phyloP scores from a whole-genome alignment of 345 rosid species.

The Rhodamnia argentea region DNA sequence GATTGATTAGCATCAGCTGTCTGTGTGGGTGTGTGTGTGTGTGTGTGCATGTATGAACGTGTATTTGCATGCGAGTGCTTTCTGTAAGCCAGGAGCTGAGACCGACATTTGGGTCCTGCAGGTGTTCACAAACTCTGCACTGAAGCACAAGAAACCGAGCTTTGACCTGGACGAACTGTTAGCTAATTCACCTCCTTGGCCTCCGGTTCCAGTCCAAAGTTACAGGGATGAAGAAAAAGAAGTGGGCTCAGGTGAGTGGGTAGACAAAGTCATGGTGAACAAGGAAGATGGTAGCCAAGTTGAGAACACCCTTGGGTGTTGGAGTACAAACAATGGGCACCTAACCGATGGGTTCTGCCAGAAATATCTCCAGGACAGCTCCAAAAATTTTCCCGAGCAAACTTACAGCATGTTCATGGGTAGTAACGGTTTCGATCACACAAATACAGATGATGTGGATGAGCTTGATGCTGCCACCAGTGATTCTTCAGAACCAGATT shows the following conservation, averaged over 20 bases:
- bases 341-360: constrained; percentile 49
- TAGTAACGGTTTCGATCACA: constrained; percentile 23
- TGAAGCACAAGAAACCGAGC: constrained; percentile 53
- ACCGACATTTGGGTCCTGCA: constrained; percentile 12
- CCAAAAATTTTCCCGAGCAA: constrained; percentile 58
- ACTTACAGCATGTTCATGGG: constrained; percentile 55
- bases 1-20: not conserved
- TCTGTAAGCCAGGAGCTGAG: not conserved
- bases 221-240: constrained; percentile 64
- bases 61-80: not conserved
- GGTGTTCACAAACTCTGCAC: constrained; percentile 32
- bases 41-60: not conserved
- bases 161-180: constrained; percentile 77
- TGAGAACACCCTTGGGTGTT: constrained; percentile 40
- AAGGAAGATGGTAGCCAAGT: constrained; percentile 46
- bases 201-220: constrained; percentile 62
- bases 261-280: constrained; percentile 96
- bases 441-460: constrained; percentile 38
- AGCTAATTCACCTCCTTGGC: constrained; percentile 95
- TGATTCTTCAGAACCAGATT: constrained; percentile 83
- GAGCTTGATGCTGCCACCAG: constrained; percentile 87
- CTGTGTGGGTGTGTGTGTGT: too few relatives aligned
- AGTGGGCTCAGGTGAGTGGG: constrained; percentile 70
- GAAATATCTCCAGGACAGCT: constrained; percentile 58
- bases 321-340: constrained; percentile 39